Evolutionary conservation across 108 stramenopile genomes (phyloP), one percentile per base, ranked within the genome.

Genomic region (Cylindrotheca fusiformis): DNA sequence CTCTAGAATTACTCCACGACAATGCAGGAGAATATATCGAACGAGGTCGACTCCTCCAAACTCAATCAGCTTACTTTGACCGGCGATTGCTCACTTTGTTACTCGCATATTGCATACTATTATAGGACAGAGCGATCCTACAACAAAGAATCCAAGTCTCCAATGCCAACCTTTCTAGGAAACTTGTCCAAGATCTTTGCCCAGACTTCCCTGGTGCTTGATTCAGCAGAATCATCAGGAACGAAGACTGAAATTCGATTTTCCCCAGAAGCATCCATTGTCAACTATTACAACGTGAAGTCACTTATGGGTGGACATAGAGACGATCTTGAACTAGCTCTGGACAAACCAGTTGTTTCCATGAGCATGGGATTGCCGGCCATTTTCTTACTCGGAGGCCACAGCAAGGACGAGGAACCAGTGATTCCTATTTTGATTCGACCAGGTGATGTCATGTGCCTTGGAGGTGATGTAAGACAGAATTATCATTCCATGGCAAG

Each of bases 401-500:
- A 63, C 3, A 67, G 76, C 6, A 80, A 73, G 23, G 64, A 84
- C 1, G 83, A 82, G 50, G 41, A 60, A 24, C 80, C 82, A 4
- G 74, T 76, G 1, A 19, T 76, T 29, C 76, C 87, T 0, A 79
- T 88, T 3, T 55, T 88, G 52, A 68, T 88, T 8, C 81, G 87
- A 45, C 58, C 69, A 1, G 87, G 87, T 0, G 87, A 88, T 48
- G 81, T 84, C n/a, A 69, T 88, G 69, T 58, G 77, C 20, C 52
- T 88, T 56, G 83, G 72, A 17, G 82, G 87, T 2, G 68, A 77
- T 2, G 64, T 70, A 20, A 74, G 87, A 23, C 46, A 82, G 20
- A 46, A 63, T n/a, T 84, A 80, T 68, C 87, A 88, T 71, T 80
- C 78, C 24, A 80, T 88, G 79, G 80, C 83, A 29, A 68, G 75